phyloP scores from a whole-genome alignment of 805 yeast genomes.

The Kluyveromyces starmeri region DNA sequence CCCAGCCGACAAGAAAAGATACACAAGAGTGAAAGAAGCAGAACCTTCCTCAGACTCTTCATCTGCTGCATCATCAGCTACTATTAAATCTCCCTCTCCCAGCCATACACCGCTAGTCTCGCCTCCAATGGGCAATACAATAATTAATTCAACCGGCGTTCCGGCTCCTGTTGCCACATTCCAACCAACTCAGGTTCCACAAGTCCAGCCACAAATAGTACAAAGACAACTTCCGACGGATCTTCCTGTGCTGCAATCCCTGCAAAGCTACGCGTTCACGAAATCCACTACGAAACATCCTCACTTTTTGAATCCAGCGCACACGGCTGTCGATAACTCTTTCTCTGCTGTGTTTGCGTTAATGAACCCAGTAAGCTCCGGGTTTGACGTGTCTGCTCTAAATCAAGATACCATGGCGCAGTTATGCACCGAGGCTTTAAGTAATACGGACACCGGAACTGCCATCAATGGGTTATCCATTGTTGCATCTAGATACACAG shows the following conservation, averaged over 20 bases:
- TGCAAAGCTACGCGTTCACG: conserved; percentile 24
- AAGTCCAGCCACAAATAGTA: background rate
- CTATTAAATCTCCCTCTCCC: conserved; percentile 6
- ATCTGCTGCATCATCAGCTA: conserved; percentile 4
- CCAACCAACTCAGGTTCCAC: background rate
- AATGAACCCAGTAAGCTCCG: conserved; percentile 51
- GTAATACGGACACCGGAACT: conserved; percentile 40
- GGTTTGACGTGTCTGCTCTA: conserved; percentile 61
- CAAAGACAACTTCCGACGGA: conserved; percentile 10
- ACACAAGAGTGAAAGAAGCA: conserved; percentile 7
- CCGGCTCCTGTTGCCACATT: conserved; percentile 1
- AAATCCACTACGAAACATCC: conserved; percentile 14
- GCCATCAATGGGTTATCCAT: conserved; percentile 63
- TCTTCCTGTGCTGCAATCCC: conserved; percentile 11
- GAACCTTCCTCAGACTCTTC: background rate
- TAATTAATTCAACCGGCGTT: background rate
- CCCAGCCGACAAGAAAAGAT: conserved; percentile 18
- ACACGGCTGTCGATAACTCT: conserved; percentile 33
- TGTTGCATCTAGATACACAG: conserved; percentile 55
- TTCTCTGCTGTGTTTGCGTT: conserved; percentile 63
- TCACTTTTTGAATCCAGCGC: conserved; percentile 27
- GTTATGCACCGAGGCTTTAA: conserved; percentile 63
- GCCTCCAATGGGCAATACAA: conserved; percentile 5
- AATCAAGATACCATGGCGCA: conserved; percentile 53
- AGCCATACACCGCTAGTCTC: conserved; percentile 5